Percentiles rank a stretch among this genome's conserved stretches.
phyloP scores from a whole-genome alignment of 805 yeast species.

The Citeromyces nyonsensis region DNA sequence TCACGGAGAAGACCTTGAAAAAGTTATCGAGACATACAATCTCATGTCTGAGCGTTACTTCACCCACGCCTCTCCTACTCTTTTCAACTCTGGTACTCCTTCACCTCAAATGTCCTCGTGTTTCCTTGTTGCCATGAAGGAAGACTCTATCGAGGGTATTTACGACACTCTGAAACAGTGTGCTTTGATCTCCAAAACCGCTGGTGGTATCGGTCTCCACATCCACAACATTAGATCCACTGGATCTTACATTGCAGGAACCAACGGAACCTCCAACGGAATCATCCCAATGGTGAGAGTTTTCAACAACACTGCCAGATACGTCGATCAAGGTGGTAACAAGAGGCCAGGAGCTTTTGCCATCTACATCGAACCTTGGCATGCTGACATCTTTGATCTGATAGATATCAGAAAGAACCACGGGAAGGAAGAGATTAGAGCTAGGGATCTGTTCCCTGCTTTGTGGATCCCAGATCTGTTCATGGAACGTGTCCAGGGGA shows the following conservation, averaged over 20 bases:
- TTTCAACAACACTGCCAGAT: constrained; percentile 47
- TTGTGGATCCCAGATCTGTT: constrained; percentile 50
- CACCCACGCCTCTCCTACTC: constrained; percentile 49
- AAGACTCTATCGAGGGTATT: constrained; percentile 48
- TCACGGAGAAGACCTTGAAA: constrained; percentile 35
- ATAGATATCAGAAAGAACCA: constrained; percentile 46
- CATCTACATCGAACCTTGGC: constrained; percentile 49
- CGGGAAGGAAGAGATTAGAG: constrained; percentile 49
- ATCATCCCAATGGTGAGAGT: constrained; percentile 49
- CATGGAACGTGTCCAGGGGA: constrained; percentile 43
- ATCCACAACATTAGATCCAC: constrained; percentile 43
- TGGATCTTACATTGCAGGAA: constrained; percentile 47
- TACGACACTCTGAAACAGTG: constrained; percentile 45
- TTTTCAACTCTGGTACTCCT: constrained; percentile 49
- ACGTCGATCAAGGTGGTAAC: constrained; percentile 53
- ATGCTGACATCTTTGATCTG: constrained; percentile 41
- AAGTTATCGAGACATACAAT: constrained; percentile 39
- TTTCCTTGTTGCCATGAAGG: constrained; percentile 48
- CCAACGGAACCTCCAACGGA: constrained; percentile 50
- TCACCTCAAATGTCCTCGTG: constrained; percentile 47
- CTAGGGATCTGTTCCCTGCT: constrained; percentile 48
- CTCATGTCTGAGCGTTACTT: constrained; percentile 43
- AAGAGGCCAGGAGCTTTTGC: constrained; percentile 56
- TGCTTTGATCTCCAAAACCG: constrained; percentile 46
- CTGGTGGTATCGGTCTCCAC: constrained; percentile 52